Evolutionary conservation across 208 protist genomes (phyloP), one percentile per base, ranked within the genome.

Genomic region (Acanthamoeba rhysodes): DNA sequence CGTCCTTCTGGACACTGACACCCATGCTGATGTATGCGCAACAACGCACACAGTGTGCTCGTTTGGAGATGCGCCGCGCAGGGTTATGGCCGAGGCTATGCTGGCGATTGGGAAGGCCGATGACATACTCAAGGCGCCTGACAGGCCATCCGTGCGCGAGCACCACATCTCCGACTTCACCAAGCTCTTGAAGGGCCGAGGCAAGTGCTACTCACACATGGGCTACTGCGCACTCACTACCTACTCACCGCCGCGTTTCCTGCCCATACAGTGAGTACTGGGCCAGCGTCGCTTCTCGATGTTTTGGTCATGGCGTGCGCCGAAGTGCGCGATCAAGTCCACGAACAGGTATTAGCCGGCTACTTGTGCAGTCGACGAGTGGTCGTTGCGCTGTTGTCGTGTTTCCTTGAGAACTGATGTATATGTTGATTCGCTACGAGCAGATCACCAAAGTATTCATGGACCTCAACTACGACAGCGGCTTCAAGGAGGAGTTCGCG

Each of bases 381-480:
- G 45, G 45, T 7, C 0, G 45, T 48, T 48, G 45, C 45, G 45
- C 10, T 48, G 45, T 48, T 48, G 45, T 48, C 45, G 45, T 48
- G 45, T 48, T 12, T 48, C 41, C 7, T 48, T 48, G 45, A 48
- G 45, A 68, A 24, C 59, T 29, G 27, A 68, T 4, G 34, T 7
- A 48, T 48, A 2, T 1, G 34, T 2, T 72, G n/a, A n/a, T 34
- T 29, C 9, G 66, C 66, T 29, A 0, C 7, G 22, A n/a, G 22
- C 24, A 88, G 80, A 88, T 88, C 45, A 88, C 29, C 20, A 88
- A 88, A 29, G 50, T 64, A 8, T 88, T 88, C 50, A 64, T 88
- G 80, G 80, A 88, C 34, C 80, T 88, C 80, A 88, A 88, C 80
- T 88, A 88, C 50, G 80, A 88, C 48, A 64, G n/a, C 50, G 27